phyloP scores from a whole-genome alignment of 345 rosid species.

The Salix caprea region DNA sequence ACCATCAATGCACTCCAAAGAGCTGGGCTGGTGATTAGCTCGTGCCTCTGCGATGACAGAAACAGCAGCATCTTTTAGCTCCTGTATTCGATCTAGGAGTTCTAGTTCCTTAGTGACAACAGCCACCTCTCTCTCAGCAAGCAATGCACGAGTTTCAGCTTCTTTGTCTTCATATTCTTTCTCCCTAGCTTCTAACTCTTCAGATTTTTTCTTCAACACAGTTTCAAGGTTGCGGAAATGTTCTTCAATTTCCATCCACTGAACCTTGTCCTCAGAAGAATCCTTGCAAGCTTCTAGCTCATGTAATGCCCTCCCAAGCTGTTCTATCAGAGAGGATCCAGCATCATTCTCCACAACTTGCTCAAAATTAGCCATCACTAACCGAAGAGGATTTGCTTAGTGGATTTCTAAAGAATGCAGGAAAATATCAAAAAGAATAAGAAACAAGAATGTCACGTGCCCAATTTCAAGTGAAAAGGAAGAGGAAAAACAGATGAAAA shows the following conservation, averaged over 20 bases:
- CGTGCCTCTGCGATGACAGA: slow-evolving; percentile 43
- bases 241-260: slow-evolving; percentile 48
- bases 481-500: neutral
- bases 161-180: slow-evolving; percentile 43
- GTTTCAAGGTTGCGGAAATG: slow-evolving; percentile 42
- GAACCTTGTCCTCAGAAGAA: slow-evolving; percentile 30
- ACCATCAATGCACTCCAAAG: slow-evolving; percentile 26
- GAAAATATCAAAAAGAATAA: neutral
- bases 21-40: slow-evolving; percentile 25
- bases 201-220: slow-evolving; percentile 32
- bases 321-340: slow-evolving; percentile 36
- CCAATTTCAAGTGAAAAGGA: neutral
- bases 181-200: slow-evolving; percentile 48
- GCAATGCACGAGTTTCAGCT: slow-evolving; percentile 29
- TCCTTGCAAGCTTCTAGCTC: slow-evolving; percentile 37
- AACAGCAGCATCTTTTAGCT: slow-evolving; percentile 57
- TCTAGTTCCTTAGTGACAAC: slow-evolving; percentile 53
- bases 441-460: neutral
- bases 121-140: slow-evolving; percentile 41
- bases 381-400: slow-evolving; percentile 3
- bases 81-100: slow-evolving; percentile 51
- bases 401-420: slow-evolving; percentile 12
- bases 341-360: slow-evolving; percentile 23
- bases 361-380: slow-evolving; percentile 23
- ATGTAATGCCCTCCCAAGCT: slow-evolving; percentile 36